These are phyloP conservation scores for Colletotrichum liriopes DNA, from an alignment of 2,329 filamentous ascomycete species.

Conservation along the genomic window DNA sequence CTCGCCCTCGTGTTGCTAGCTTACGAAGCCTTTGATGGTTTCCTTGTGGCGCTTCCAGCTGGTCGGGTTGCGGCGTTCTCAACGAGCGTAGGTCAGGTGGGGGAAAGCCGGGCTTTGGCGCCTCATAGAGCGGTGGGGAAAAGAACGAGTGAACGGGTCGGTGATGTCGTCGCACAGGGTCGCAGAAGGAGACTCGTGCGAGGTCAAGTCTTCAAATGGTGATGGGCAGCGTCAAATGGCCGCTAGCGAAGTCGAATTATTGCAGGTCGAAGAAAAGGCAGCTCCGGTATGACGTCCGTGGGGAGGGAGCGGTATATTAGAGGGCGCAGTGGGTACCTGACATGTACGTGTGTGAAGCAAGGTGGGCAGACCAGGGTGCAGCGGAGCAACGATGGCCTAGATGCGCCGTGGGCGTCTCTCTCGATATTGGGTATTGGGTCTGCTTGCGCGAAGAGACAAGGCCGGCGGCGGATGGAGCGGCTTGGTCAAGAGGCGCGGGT, in stretches of 20 bases:
- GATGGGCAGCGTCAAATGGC: constrained; percentile 29
- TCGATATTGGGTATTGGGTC: constrained; percentile 17
- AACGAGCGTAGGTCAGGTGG: constrained; percentile 42
- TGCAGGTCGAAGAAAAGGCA: constrained; percentile 25
- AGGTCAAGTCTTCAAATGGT: constrained; percentile 24
- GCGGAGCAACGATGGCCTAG: constrained; percentile 37
- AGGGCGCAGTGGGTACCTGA: constrained; percentile 39
- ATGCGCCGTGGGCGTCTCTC: constrained; percentile 22
- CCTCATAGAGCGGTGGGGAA: constrained; percentile 36
- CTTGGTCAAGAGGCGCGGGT: constrained; percentile 14
- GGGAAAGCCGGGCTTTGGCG: constrained; percentile 41
- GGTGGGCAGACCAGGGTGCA: constrained; percentile 34
- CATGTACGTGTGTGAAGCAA: constrained; percentile 36
- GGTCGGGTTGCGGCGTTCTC: constrained; percentile 10
- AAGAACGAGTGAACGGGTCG: constrained; percentile 41
- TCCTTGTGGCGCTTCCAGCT: constrained; percentile 7
- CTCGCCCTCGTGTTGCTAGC: constrained; percentile 23
- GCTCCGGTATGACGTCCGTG: constrained; percentile 41
- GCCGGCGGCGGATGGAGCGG: constrained; percentile 5
- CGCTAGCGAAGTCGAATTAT: constrained; percentile 33
- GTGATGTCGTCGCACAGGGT: constrained; percentile 30
- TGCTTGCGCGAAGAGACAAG: constrained; percentile 6
- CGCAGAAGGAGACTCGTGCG: constrained; percentile 8
- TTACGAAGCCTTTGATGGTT: constrained; percentile 14
- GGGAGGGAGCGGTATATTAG: constrained; percentile 42